Conservation (phyloP, 192 early-diverging fungal species). For the Pilobolus umbonatus region DNA sequence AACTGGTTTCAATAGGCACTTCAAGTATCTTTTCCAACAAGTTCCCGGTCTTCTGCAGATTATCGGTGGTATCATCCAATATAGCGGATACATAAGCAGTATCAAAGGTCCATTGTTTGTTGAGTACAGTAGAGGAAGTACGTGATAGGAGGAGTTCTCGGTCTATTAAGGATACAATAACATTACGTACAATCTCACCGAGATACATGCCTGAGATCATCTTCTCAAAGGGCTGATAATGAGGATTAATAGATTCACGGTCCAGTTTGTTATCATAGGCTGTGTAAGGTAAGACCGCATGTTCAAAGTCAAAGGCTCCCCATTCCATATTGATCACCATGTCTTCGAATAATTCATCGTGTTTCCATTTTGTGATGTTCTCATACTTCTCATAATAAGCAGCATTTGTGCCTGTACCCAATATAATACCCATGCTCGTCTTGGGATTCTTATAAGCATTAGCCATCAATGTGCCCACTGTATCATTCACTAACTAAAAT, state of each 20-base stretch:
- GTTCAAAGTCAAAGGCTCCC: conserved; percentile 85
- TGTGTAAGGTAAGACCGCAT: conserved; percentile 75
- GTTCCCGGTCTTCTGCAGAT: conserved; percentile 55
- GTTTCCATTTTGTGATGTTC: conserved; percentile 43
- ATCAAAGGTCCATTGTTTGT: conserved; percentile 73
- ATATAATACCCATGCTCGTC: conserved; percentile 83
- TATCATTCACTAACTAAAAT: conserved; percentile 85
- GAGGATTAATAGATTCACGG: conserved; percentile 75
- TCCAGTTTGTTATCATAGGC: conserved; percentile 82
- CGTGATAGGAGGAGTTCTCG: conserved; percentile 71
- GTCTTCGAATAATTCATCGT: conserved; percentile 29
- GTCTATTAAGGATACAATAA: conserved; percentile 75
- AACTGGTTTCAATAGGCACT: conserved; percentile 61
- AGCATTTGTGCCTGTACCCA: conserved; percentile 90
- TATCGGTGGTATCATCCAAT: conserved; percentile 57
- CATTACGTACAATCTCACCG: conserved; percentile 80
- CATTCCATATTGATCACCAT: conserved; percentile 96
- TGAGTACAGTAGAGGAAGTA: conserved; percentile 50
- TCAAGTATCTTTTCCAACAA: conserved; percentile 68
- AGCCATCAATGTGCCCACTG: conserved; percentile 87
- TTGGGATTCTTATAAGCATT: conserved; percentile 77
- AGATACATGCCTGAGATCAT: conserved; percentile 93
- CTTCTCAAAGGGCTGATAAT: conserved; percentile 88
- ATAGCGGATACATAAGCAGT: conserved; percentile 71
- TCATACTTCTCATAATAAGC: conserved; percentile 52